Base-by-base conservation (phyloP, 1,284 basidiomycete species). In the Athelia psychrophila region DNA sequence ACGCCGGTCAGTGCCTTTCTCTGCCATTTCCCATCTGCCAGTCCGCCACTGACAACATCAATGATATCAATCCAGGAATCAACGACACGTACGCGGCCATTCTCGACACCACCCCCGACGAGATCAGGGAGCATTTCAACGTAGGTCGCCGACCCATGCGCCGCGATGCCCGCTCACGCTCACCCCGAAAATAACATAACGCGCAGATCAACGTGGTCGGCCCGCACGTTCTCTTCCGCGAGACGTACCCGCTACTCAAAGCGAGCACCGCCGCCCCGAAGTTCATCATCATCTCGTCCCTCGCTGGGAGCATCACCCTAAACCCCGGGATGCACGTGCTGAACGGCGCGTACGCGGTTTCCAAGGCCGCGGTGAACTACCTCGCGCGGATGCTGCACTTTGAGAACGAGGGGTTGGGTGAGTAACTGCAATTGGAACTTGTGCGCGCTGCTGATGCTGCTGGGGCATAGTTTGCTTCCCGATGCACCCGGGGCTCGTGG, bases 121-220 rank as follows among this genome's bases (percentile, higher is more conserved):
- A 30, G 27, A 5, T 30, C 6, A 30, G 27, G 13, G 16, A 6
- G 38, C 38, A 42, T 23, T 42, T 42, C 16, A n/a, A 42, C n/a
- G 38, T 42, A 19, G 10, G 38, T 42, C 8, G n/a, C 8, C 8
- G n/a, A 5, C n/a, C 18, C 38, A 42, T 23, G 6, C n/a, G 18
- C 10, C 33, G 12, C 12, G 18, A 12, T 12, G 33, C 33, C 18
- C 33, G 33, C 18, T 18, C 12, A 35, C 33, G 18, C n/a, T n/a
- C 22, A 18, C 10, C 38, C 6, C 18, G 12, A 12, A n/a, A n/a
- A n/a, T n/a, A n/a, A n/a, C 27, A 30, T 13, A 6, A 13, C 13
- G 27, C 27, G 13, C n/a, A 46, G 44, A 20, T 46, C 20, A 46
- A 46, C 24, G 44, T 46, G 15, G 44, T 46, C 24, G 44, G 44